Base-by-base conservation (phyloP, 768 basidiomycete genomes). In the Naganishia vaughanmartiniae region DNA sequence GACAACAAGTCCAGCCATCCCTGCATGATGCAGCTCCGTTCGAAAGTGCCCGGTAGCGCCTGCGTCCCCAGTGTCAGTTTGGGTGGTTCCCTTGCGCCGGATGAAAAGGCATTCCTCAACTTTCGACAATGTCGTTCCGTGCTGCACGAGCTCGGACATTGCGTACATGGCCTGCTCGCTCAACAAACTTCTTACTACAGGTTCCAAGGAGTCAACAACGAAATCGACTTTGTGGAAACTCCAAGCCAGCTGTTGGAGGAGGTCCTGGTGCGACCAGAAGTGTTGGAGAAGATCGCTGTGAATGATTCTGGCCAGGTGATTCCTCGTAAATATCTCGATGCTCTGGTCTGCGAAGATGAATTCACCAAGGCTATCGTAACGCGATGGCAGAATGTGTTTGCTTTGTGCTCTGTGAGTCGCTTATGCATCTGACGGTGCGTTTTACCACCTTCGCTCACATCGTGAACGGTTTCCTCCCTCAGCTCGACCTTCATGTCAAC, bases 141-240 rank as follows among this genome's bases (percentile, higher is more conserved):
- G 24, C 57, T 57, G 17, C 67, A 69, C 31, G 67, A 69, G 48
- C 57, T 57, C 17, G 67, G 67, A 11, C 67, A 58, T 28, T 45
- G 45, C 28, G n/a, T 69, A 11, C 67, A 69, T 30, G 14, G 9
- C n/a, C 39, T 69, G 1, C 28, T 51, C 7, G 67, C 67, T 4
- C 55, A 31, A 21, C 24, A 48, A 15, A 58, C 42, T 21, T 15
- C 6, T 10, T 69, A 58, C 28, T 42, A 34, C 14, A 24, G 53
- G 11, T 54, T 69, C 56, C 57, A 69, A 30, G 42, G 42, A 26
- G 7, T 34, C 42, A 31, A 17, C 2, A 53, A 48, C 28, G 67
- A 69, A 31, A n/a, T 30, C 15, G 67, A 69, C 26, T 60, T 69
- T 21, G n/a, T 69, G 4, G 67, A 69, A 34, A 56, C 46, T 17